Base-by-base conservation (phyloP, 306 rosid genomes). In the Vigna trinervia region DNA sequence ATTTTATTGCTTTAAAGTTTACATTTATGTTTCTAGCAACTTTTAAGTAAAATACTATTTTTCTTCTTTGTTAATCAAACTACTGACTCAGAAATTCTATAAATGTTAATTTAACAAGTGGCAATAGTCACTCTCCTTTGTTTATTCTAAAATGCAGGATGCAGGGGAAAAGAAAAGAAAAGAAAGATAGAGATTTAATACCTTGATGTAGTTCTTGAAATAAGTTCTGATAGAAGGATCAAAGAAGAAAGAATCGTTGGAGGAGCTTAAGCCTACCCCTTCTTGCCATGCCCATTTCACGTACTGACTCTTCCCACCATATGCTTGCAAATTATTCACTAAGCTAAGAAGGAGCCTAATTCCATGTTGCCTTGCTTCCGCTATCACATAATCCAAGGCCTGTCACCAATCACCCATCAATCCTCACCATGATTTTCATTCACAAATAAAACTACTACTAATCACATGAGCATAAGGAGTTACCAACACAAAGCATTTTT, bases 221-320 rank as follows among this genome's bases (percentile, higher is more conserved):
- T 95, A 89, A 69, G 58, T 82, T 36, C 94, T 93, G 41, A 92
- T 90, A 15, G 97, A 86, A 39, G 99, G 97, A 81, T 95, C 99
- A 56, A 85, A 95, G 86, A 95, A 95, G 94, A 95, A 95, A 69
- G 99, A 95, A 87, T 95, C 99, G 59, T 95, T 92, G 34, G 97
- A 95, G 0, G 97, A 84, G 56, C 99, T 92, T 84, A 95, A 74
- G 59, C 97, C 97, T 46, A 90, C 86, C 48, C 99, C 99, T 73
- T 95, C 99, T 78, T 90, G 88, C 99, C 97, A 95, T 47, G 99
- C 99, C 99, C 99, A 95, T 80, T 93, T 88, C 46, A 95, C 99
- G 76, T 95, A 95, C 83, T 89, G 94, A 83, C 92, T 86, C 92
- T 95, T 95, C 85, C 99, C 99, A 59, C 99, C 99, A 76, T 83